phyloP scores from a whole-genome alignment of 805 yeast genomes.

The Helenozyma rhizophorensis region DNA sequence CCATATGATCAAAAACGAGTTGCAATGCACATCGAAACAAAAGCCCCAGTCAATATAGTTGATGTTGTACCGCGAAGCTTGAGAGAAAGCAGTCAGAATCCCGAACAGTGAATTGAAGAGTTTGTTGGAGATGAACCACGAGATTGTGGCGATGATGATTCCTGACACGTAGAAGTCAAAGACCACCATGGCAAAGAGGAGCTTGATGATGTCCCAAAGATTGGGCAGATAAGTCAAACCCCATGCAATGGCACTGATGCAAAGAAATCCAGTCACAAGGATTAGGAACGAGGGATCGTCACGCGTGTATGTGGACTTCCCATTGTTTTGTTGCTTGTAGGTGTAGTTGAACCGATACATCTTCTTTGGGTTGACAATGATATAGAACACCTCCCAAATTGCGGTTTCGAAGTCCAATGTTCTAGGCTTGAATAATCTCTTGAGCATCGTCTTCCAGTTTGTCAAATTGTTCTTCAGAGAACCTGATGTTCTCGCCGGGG shows the following conservation, averaged over 20 bases:
- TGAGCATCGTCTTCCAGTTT: constrained; percentile 27
- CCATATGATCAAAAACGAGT: constrained; percentile 46
- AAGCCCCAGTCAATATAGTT: constrained; percentile 81
- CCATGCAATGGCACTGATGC: constrained; percentile 83
- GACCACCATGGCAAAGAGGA: constrained; percentile 77
- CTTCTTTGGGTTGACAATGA: constrained; percentile 70
- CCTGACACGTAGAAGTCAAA: constrained; percentile 79
- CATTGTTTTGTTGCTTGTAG: constrained; percentile 53
- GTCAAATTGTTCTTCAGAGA: constrained; percentile 11
- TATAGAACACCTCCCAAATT: constrained; percentile 79
- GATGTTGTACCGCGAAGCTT: constrained; percentile 16
- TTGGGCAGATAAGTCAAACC: constrained; percentile 76
- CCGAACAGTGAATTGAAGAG: constrained; percentile 41
- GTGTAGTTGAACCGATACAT: constrained; percentile 74
- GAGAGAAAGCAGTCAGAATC: constrained; percentile 7
- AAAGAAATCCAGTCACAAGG: constrained; percentile 59
- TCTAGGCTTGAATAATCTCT: constrained; percentile 56
- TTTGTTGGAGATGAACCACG: constrained; percentile 69
- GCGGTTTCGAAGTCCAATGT: constrained; percentile 91
- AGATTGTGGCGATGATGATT: constrained; percentile 58
- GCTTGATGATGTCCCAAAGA: constrained; percentile 53
- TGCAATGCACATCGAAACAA: constrained; percentile 92
- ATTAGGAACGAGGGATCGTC: constrained; percentile 90
- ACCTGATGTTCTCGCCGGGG: constrained; percentile 10
- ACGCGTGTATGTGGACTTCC: constrained; percentile 72